phyloP scores from a whole-genome alignment of 2,329 filamentous ascomycete genomes.

The Leptographium wingfieldii region DNA sequence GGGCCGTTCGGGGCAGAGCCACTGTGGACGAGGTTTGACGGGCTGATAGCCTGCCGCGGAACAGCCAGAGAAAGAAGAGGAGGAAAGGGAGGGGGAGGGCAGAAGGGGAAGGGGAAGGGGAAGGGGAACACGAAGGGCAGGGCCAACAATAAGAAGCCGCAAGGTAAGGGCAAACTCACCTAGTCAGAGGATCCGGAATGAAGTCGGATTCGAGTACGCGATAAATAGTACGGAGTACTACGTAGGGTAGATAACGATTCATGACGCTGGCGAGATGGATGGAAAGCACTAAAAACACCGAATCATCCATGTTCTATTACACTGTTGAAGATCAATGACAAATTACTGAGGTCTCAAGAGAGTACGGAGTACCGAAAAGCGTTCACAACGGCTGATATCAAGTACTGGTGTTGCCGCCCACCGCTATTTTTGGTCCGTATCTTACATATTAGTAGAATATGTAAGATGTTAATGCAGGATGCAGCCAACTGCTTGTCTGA shows the following conservation, averaged over 20 bases:
- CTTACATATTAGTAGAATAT: neutral
- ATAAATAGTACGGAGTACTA: no score
- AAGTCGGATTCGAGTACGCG: neutral
- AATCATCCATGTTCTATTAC: no score
- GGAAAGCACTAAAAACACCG: neutral
- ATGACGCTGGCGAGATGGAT: neutral
- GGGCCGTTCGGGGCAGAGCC: slow-evolving; percentile 65
- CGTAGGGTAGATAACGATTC: neutral
- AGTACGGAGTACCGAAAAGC: neutral
- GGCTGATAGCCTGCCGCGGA: slow-evolving; percentile 20
- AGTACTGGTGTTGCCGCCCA: neutral
- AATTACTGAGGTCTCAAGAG: neutral
- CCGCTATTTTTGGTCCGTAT: neutral
- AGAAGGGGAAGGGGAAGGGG: neutral
- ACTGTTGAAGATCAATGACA: no score
- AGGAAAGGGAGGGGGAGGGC: neutral
- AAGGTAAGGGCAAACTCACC: neutral
- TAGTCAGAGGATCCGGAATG: neutral
- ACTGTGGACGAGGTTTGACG: slow-evolving; percentile 49
- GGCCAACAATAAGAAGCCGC: neutral
- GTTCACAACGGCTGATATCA: neutral
- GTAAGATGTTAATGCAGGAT: neutral
- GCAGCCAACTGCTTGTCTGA: neutral
- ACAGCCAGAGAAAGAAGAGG: slow-evolving; percentile 19
- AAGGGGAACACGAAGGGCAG: neutral